These are phyloP conservation scores for Aeschynomene evenia DNA, from an alignment of 306 rosid genomes.

Conservation along the genomic window DNA sequence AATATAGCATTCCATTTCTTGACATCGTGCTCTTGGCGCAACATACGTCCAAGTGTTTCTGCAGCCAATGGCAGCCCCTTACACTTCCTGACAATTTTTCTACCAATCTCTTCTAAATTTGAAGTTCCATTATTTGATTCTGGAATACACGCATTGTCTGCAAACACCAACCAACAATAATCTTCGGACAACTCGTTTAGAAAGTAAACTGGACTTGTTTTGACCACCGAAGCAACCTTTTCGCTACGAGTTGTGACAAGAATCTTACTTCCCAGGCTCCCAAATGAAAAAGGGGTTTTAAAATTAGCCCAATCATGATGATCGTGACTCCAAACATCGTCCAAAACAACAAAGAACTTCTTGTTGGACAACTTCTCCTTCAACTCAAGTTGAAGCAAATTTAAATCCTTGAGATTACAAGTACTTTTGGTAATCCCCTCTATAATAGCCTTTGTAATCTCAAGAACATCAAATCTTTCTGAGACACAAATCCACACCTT, in stretches of 20 bases:
- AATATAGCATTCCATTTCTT: not conserved
- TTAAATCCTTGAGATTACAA: not conserved
- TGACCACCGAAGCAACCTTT: not conserved
- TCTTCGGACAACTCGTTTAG: not conserved
- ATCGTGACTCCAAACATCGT: slow-evolving; percentile 1
- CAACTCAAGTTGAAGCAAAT: not conserved
- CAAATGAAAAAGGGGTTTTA: not conserved
- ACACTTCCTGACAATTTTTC: slow-evolving; percentile 8
- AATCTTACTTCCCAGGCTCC: not conserved
- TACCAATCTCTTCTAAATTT: not conserved
- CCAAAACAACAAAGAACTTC: not conserved
- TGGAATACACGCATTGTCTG: not conserved
- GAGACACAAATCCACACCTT: slow-evolving; percentile 2
- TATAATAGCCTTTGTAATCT: not conserved
- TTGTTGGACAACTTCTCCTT: not conserved
- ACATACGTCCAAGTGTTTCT: slow-evolving; percentile 31
- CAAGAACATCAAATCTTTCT: not conserved
- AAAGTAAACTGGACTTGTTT: not conserved
- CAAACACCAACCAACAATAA: not conserved
- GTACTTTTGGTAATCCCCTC: not conserved
- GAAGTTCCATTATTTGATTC: not conserved
- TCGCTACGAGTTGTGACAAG: too few relatives aligned
- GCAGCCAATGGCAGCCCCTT: slow-evolving; percentile 41
- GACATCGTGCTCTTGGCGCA: not conserved
- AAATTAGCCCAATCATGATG: not conserved